Conservation (phyloP, 768 basidiomycete genomes). For the Mycena filopes region DNA sequence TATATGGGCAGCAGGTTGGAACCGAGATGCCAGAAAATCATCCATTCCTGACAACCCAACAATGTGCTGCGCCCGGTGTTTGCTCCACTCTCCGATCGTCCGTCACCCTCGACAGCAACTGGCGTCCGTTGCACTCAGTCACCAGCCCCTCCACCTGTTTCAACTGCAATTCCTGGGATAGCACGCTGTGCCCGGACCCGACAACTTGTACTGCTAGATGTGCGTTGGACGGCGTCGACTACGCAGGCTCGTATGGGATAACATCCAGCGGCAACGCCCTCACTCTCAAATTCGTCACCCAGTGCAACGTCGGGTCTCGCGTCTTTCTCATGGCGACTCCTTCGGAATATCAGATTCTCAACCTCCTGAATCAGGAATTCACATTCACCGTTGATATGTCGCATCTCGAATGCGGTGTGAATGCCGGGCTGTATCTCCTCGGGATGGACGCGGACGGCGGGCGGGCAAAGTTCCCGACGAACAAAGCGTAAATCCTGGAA, state of each 20-base stretch:
- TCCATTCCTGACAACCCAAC: conserved; percentile 56
- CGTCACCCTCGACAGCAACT: conserved; percentile 64
- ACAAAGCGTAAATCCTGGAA: conserved; percentile 50
- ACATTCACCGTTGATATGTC: conserved; percentile 70
- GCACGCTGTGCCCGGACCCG: conserved; percentile 59
- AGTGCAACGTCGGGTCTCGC: conserved; percentile 49
- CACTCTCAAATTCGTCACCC: conserved; percentile 60
- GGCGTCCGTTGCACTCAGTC: conserved; percentile 58
- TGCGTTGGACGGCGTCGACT: conserved; percentile 58
- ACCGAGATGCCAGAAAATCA: conserved; percentile 58
- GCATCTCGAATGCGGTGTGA: conserved; percentile 65
- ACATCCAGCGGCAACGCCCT: conserved; percentile 57
- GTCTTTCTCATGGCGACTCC: conserved; percentile 55
- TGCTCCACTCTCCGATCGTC: conserved; percentile 48
- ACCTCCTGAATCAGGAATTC: conserved; percentile 65
- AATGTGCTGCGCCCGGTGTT: conserved; percentile 55
- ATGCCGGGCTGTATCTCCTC: conserved; percentile 66
- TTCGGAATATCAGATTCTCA: conserved; percentile 54
- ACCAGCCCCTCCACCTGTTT: conserved; percentile 55
- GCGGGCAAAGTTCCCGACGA: conserved; percentile 48
- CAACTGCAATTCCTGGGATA: conserved; percentile 66
- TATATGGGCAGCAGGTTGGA: conserved; percentile 62
- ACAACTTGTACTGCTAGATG: conserved; percentile 57
- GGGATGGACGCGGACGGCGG: conserved; percentile 69
- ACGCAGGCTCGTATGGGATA: conserved; percentile 61